Conservation (phyloP, 2,329 filamentous ascomycete genomes). For the Aspergillus felis region DNA sequence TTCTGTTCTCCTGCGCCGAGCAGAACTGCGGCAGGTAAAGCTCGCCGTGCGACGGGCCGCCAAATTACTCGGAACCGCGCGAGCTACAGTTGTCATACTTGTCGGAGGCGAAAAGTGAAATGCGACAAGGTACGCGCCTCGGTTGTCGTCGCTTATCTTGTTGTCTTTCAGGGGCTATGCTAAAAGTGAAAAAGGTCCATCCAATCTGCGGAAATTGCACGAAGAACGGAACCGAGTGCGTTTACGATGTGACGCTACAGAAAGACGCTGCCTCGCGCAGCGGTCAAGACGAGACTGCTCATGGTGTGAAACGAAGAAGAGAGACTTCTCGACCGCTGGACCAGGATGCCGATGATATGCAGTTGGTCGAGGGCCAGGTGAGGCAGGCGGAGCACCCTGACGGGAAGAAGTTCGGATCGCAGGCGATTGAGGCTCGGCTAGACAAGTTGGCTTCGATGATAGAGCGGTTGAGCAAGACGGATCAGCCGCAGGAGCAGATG, state of each 20-base stretch:
- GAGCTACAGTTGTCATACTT: constrained; percentile 46
- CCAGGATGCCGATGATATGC: constrained; percentile 30
- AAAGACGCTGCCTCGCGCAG: constrained; percentile 18
- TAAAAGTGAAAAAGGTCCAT: constrained; percentile 30
- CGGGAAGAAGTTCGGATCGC: constrained; percentile 26
- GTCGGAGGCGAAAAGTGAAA: constrained; percentile 46
- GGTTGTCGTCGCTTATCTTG: background rate
- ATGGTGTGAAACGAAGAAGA: constrained; percentile 36
- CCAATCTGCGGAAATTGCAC: constrained; percentile 44
- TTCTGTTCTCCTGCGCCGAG: constrained; percentile 5
- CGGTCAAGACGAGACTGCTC: constrained; percentile 11
- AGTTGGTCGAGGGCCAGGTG: constrained; percentile 29
- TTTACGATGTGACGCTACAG: constrained; percentile 36
- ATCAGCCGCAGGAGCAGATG: constrained; percentile 24
- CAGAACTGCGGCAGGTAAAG: constrained; percentile 11
- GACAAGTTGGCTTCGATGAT: constrained; percentile 45
- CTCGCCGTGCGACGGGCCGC: constrained; percentile 23
- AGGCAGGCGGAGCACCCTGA: constrained; percentile 20
- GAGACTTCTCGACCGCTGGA: constrained; percentile 25
- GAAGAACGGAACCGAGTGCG: constrained; percentile 42
- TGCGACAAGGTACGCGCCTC: constrained; percentile 38
- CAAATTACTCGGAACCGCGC: constrained; percentile 47
- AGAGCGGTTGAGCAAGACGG: constrained; percentile 37
- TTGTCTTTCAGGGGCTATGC: background rate
- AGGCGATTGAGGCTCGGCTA: constrained; percentile 42